Evolutionary conservation across 2,329 filamentous ascomycete genomes (phyloP), one percentile per base, ranked within the genome.

Genomic region (Phyllosticta capitalensis): DNA sequence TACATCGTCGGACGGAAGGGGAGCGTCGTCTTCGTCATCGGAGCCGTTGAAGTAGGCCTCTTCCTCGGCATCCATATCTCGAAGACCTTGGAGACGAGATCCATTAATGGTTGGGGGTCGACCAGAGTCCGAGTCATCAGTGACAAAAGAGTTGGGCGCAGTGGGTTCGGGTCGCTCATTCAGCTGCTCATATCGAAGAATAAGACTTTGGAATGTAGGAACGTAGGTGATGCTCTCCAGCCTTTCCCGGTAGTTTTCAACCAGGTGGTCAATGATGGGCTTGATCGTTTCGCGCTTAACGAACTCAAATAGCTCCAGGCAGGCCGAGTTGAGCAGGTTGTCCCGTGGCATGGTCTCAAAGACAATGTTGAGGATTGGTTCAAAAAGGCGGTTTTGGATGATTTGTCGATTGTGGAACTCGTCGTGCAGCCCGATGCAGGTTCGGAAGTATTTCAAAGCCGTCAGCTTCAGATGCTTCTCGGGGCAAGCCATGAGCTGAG

Each of bases 21-120:
- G 71, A 66, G 54, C 26, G 55, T 12, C 89, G 6, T 96, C 91
- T 52, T 94, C 89, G 53, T 94, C 89, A 66, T 96, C 92, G 0
- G 89, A 90, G 0, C 83, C 84, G 67, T 95, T 92, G 81, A 95
- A 97, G 72, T 97, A 99, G 51, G 92, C 90, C 67, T 96, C 92
- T 71, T 96, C 90, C 10, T 87, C 85, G 5, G 86, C 81, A 69
- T 96, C 92, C 68, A 92, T 82, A 57, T 95, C 91, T 68, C 90
- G 90, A 70, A 95, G 81, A 52, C 83, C 85, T 64, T 85, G 83
- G 72, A 88, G 87, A 62, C 84, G 79, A 51, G 69, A 71, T n/a
- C 80, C 79, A 30, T 81, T 81, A 61, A 83, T 85, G 59, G 81
- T 71, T 45, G 78, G 73, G 45, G 74, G 65, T 53, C 69, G 69